A percentile compares a stretch with the other conserved stretches of the same genome.
Conservation (phyloP, 495 filamentous ascomycete genomes). For the Talaromyces adpressus region DNA sequence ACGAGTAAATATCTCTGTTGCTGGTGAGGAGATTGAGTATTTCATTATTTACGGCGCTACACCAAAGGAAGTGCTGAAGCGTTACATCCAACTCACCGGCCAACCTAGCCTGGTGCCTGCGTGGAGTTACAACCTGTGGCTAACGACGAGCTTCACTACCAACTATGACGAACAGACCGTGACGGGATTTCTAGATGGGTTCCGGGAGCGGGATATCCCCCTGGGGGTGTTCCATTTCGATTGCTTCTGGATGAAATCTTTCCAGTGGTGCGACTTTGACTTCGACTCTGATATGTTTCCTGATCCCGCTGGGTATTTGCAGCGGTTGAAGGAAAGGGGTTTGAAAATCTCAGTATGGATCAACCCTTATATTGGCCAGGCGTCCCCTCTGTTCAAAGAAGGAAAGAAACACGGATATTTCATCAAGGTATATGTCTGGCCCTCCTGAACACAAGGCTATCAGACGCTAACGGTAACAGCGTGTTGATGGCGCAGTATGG, state of each 20-base stretch:
- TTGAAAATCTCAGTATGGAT: slow-evolving; percentile 66
- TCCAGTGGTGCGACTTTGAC: slow-evolving; percentile 72
- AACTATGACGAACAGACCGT: slow-evolving; percentile 64
- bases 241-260: slow-evolving; percentile 60
- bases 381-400: slow-evolving; percentile 55
- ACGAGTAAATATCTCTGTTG: slow-evolving; percentile 55
- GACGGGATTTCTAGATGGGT: slow-evolving; percentile 60
- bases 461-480: slow-evolving; percentile 16
- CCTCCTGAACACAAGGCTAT: neutral
- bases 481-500: slow-evolving; percentile 61
- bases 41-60: slow-evolving; percentile 63
- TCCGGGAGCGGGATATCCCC: slow-evolving; percentile 56
- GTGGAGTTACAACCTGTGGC: slow-evolving; percentile 67
- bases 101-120: slow-evolving; percentile 51
- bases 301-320: slow-evolving; percentile 53
- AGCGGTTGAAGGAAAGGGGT: slow-evolving; percentile 50
- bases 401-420: slow-evolving; percentile 63
- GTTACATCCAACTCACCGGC: slow-evolving; percentile 57
- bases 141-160: slow-evolving; percentile 65
- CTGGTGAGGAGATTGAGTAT: slow-evolving; percentile 51
- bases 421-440: slow-evolving; percentile 37
- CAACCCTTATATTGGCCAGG: slow-evolving; percentile 64
- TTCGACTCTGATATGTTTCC: slow-evolving; percentile 65
- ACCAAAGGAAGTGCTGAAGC: slow-evolving; percentile 58
- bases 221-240: slow-evolving; percentile 68